Evolutionary conservation across 2,329 filamentous ascomycete species (phyloP).

Genomic region (Coniochaeta sp.): DNA sequence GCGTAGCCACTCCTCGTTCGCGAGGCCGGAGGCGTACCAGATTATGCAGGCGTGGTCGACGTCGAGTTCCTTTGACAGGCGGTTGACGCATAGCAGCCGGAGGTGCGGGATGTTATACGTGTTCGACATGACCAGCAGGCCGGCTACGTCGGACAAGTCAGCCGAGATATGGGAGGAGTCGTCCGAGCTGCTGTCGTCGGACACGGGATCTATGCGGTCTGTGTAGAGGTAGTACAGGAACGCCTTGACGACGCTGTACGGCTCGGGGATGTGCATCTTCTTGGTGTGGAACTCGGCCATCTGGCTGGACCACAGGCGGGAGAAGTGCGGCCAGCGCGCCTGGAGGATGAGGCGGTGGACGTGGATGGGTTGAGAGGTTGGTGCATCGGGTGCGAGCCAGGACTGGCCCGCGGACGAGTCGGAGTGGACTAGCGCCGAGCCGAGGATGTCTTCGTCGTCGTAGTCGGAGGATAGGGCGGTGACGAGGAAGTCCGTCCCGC

Average conservation of each 20-base stretch:
- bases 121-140: slow-evolving; percentile 94
- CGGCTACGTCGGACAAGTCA: slow-evolving; percentile 78
- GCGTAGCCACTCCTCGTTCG: slow-evolving; percentile 89
- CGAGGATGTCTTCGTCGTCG: slow-evolving; percentile 58
- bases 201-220: slow-evolving; percentile 66
- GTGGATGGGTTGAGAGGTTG: slow-evolving; percentile 77
- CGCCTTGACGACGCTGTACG: slow-evolving; percentile 86
- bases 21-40: slow-evolving; percentile 88
- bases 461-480: slow-evolving; percentile 79
- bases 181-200: slow-evolving; percentile 29
- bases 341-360: slow-evolving; percentile 93
- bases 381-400: slow-evolving; percentile 55
- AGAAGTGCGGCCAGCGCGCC: slow-evolving; percentile 94
- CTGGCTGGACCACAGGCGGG: slow-evolving; percentile 81
- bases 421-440: slow-evolving; percentile 38
- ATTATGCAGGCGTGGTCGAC: slow-evolving; percentile 92
- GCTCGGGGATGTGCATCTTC: slow-evolving; percentile 96
- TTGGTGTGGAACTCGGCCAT: slow-evolving; percentile 98
- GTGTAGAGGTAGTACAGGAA: slow-evolving; percentile 97
- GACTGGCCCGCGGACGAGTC: slow-evolving; percentile 35
- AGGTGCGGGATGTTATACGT: slow-evolving; percentile 96
- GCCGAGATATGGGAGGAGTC: slow-evolving; percentile 53
- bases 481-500: slow-evolving; percentile 84
- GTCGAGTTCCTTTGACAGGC: slow-evolving; percentile 83
- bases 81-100: slow-evolving; percentile 82